These are phyloP conservation scores for Teratosphaeria pseudoeucalypti DNA, from an alignment of 2,329 filamentous ascomycete genomes.

Conservation along the genomic window DNA sequence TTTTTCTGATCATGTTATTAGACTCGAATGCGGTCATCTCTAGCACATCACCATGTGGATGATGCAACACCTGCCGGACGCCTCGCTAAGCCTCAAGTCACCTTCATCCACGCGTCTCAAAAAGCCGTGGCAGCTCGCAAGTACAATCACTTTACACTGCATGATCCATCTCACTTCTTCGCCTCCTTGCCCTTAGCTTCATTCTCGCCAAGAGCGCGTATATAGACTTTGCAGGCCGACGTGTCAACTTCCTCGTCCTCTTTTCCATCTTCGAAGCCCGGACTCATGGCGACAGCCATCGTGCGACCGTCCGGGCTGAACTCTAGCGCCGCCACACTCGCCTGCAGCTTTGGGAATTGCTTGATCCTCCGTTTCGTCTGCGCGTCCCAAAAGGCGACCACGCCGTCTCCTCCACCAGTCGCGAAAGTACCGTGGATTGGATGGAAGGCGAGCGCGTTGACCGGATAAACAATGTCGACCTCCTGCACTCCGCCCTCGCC, in stretches of 20 bases:
- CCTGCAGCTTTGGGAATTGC: conserved; percentile 75
- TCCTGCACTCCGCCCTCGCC: conserved; percentile 48
- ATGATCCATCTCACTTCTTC: neutral
- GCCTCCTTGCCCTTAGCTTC: conserved; percentile 66
- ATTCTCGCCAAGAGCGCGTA: conserved; percentile 74
- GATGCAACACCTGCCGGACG: neutral
- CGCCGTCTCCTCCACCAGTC: conserved; percentile 78
- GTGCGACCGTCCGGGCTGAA: conserved; percentile 71
- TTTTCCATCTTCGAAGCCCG: conserved; percentile 79
- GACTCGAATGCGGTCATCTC: too few relatives aligned
- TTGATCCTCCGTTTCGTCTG: conserved; percentile 81
- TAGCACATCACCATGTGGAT: neutral
- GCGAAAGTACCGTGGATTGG: conserved; percentile 75
- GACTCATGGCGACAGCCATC: conserved; percentile 70
- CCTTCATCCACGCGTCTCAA: neutral
- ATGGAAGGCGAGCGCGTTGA: conserved; percentile 84
- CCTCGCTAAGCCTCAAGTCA: neutral
- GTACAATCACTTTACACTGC: too few relatives aligned
- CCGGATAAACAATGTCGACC: conserved; percentile 77
- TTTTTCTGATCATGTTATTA: too few relatives aligned
- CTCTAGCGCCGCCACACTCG: conserved; percentile 64
- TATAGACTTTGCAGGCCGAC: conserved; percentile 59
- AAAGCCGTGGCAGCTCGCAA: neutral
- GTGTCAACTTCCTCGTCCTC: conserved; percentile 67
- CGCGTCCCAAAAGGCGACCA: conserved; percentile 88